Evolutionary conservation across 106 monocot genomes (phyloP), one percentile per base, ranked within the genome.

Genomic region (Gastrodia elata): DNA sequence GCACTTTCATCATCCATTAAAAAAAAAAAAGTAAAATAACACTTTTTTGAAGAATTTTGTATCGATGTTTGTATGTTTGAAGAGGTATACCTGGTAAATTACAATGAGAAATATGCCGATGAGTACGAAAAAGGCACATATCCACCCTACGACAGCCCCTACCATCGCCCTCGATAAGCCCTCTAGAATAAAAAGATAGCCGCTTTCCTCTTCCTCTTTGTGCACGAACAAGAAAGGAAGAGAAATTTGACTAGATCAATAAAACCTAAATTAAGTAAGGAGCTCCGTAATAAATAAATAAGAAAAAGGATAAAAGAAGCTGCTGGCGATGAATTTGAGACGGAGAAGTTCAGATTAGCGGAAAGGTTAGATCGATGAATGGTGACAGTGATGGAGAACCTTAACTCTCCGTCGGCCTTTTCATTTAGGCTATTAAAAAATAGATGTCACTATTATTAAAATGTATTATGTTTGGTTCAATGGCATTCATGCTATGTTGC

Each of bases 91-190:
- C 69, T 69, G 69, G 25, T 69, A 69, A 35, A 69, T 39, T 40
- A 69, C 69, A 20, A 69, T 39, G 40, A 69, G 39, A 41, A 69
- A 40, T 40, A 40, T 22, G 13, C 34, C 69, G 26, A 69, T 69
- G 39, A 69, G 69, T 2, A 69, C 24, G 69, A 69, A 69, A 40
- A 69, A 69, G 69, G 39, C 69, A 11, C 22, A 69, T 10, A 69
- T 39, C 69, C 69, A 69, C 34, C 14, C 24, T 24, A 69, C 11
- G 2, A 69, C 22, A 6, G 69, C 35, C 20, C 69, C 69, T 22
- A 40, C 69, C 69, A 69, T 69, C 40, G 40, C 40, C 69, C 26
- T 67, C 3, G 38, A 67, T 22, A 25, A 24, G 39, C 0, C 8
- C 40, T 0, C 38, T 25, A 2, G 25, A 26, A 6, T 16, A 1